phyloP scores from a whole-genome alignment of 805 yeast species.

The Schizosaccharomyces cryophilus region DNA sequence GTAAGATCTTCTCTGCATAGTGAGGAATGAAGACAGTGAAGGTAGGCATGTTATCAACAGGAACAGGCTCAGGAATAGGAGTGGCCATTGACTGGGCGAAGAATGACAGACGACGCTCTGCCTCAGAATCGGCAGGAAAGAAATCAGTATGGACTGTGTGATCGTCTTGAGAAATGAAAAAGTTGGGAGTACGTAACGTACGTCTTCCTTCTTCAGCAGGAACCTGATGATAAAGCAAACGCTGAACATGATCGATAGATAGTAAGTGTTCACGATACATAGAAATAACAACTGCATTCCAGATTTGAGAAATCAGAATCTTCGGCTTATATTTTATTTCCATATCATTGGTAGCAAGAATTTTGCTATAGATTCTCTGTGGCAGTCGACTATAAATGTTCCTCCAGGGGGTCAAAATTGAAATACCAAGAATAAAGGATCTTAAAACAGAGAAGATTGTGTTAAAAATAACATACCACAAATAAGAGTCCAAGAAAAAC shows the following conservation, averaged over 20 bases:
- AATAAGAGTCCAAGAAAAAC: conserved; percentile 94
- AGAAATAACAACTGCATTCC: conserved; percentile 97
- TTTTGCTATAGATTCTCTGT: conserved; percentile 93
- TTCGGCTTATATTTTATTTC: conserved; percentile 96
- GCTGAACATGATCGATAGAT: conserved; percentile 96
- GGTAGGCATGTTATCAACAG: conserved; percentile 98
- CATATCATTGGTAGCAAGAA: conserved; percentile 95
- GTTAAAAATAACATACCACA: conserved; percentile 95
- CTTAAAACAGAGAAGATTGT: conserved; percentile 90
- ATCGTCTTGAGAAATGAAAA: conserved; percentile 95
- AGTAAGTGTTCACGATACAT: conserved; percentile 98
- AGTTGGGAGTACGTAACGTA: conserved; percentile 94
- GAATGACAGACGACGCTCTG: conserved; percentile 97
- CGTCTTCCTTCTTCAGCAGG: conserved; percentile 98
- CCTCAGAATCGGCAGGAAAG: conserved; percentile 91
- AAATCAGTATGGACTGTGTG: conserved; percentile 82
- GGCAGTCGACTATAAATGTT: conserved; percentile 93
- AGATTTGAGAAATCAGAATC: conserved; percentile 90
- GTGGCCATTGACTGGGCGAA: conserved; percentile 97
- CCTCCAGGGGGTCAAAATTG: conserved; percentile 98
- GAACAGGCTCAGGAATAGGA: conserved; percentile 95
- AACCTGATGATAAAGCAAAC: conserved; percentile 89
- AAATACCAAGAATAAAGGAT: conserved; percentile 95
- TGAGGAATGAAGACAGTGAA: conserved; percentile 93
- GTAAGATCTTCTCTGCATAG: conserved; percentile 76